A percentile compares a stretch with the other conserved stretches of the same genome.
These are phyloP conservation scores for Candida peoriensis DNA, from an alignment of 805 yeast genomes.

Conservation along the genomic window DNA sequence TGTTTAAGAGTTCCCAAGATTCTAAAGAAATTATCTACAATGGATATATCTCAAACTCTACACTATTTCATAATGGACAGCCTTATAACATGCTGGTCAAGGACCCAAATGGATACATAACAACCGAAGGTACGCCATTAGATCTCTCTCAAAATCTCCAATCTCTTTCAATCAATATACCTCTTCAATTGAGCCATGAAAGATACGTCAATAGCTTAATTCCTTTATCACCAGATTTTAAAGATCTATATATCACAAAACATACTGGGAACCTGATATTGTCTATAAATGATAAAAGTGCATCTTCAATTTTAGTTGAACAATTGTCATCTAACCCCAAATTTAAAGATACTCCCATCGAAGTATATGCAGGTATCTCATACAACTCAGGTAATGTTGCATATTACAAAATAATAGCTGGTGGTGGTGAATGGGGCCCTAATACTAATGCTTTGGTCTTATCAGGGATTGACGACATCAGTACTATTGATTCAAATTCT, in stretches of 20 bases:
- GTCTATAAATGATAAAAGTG: slow-evolving; percentile 3
- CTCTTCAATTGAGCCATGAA: not conserved
- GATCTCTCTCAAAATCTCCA: not conserved
- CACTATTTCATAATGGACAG: not conserved
- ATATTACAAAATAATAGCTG: slow-evolving; percentile 7
- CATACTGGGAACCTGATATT: slow-evolving; percentile 4
- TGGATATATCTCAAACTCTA: not conserved
- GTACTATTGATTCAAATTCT: not conserved
- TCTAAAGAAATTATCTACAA: not conserved
- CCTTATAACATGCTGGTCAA: slow-evolving; percentile 2
- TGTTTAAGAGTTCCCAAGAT: not conserved
- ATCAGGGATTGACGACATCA: slow-evolving; percentile 1
- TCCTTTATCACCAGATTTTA: not conserved
- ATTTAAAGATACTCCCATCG: not conserved
- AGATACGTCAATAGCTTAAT: slow-evolving; percentile 1
- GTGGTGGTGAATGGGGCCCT: slow-evolving; percentile 14
- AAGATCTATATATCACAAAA: slow-evolving; percentile 1
- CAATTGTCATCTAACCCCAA: not conserved
- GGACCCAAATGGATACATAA: not conserved
- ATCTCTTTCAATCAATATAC: slow-evolving; percentile 1
- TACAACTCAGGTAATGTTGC: not conserved
- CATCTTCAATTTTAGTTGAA: slow-evolving; percentile 4
- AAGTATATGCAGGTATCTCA: slow-evolving; percentile 3
- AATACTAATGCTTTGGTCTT: slow-evolving; percentile 3
- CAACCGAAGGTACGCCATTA: not conserved